Evolutionary conservation across 352 stramenopile genomes (phyloP).

Genomic region (Phytopythium delawarense): DNA sequence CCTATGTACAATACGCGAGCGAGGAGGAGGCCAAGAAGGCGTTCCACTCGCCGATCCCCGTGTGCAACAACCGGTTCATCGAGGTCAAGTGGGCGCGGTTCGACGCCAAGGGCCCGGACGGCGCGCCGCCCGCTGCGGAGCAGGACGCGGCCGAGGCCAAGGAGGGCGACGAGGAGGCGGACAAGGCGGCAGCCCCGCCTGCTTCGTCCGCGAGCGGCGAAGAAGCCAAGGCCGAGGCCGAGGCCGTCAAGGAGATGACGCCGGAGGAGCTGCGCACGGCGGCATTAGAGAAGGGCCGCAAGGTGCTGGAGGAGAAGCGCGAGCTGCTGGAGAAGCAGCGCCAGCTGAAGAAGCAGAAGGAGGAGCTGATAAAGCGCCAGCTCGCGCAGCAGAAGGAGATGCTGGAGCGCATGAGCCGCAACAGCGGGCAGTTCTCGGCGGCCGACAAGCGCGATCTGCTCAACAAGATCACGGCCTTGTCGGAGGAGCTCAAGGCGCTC

Average conservation of each 20-base stretch:
- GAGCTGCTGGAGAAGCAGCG: conserved; percentile 83
- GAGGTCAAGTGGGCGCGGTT: conserved; percentile 86
- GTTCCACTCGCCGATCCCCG: conserved; percentile 82
- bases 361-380: conserved; percentile 77
- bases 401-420: conserved; percentile 77
- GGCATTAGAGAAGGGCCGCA: conserved; percentile 72
- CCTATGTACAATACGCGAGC: conserved; percentile 84
- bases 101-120: conserved; percentile 62
- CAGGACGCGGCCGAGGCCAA: conserved; percentile 31
- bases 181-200: conserved; percentile 7
- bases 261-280: conserved; percentile 66
- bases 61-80: conserved; percentile 90
- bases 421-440: conserved; percentile 60
- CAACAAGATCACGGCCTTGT: conserved; percentile 82
- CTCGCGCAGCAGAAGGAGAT: conserved; percentile 79
- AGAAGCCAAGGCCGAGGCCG: conserved; percentile 12
- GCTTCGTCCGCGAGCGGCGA: conserved; percentile 7
- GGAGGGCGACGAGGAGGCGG: conserved; percentile 19
- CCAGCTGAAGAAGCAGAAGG: conserved; percentile 79
- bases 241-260: conserved; percentile 60
- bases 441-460: conserved; percentile 73
- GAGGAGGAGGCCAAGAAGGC: conserved; percentile 81
- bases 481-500: conserved; percentile 59
- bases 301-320: conserved; percentile 84
- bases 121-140: conserved; percentile 33